These are phyloP conservation scores for Trichoderma orchidacearum DNA, from an alignment of 495 filamentous ascomycete genomes.

Conservation along the genomic window DNA sequence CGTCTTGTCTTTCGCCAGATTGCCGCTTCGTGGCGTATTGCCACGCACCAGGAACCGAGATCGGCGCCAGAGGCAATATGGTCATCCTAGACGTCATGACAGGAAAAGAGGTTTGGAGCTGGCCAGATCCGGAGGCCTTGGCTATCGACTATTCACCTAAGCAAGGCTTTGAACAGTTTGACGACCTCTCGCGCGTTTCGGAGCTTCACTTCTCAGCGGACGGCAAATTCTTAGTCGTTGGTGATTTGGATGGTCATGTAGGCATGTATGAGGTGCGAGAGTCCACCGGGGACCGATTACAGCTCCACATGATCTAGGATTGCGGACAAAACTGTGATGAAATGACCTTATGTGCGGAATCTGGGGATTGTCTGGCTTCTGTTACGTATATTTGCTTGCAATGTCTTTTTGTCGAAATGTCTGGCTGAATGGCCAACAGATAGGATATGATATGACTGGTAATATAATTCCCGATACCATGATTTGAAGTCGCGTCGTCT, in stretches of 20 bases:
- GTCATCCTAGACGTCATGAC: conserved; percentile 19
- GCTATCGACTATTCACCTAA: conserved; percentile 5
- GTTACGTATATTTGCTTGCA: no score
- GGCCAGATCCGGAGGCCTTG: conserved; percentile 17
- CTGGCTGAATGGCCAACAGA: no score
- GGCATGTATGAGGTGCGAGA: conserved; percentile 19
- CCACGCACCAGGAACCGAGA: conserved; percentile 13
- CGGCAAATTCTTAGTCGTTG: conserved; percentile 18
- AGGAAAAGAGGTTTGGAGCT: conserved; percentile 17
- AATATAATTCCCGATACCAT: no score
- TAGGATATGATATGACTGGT: no score
- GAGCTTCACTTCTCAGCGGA: conserved; percentile 19
- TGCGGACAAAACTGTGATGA: no score
- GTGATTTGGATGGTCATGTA: conserved; percentile 12
- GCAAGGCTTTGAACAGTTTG: conserved; percentile 12
- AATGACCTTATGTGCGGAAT: no score
- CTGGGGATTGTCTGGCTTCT: no score
- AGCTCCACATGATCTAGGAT: background rate
- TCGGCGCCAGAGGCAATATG: conserved; percentile 14
- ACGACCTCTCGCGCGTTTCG: conserved; percentile 12
- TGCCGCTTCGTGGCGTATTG: conserved; percentile 21
- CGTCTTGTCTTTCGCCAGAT: conserved; percentile 18
- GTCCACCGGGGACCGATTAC: background rate
- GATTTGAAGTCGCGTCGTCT: no score
- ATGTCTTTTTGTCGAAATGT: no score